Evolutionary conservation across 2,329 filamentous ascomycete genomes (phyloP), one percentile per base, ranked within the genome.

Genomic region (Mariannaea sp.): DNA sequence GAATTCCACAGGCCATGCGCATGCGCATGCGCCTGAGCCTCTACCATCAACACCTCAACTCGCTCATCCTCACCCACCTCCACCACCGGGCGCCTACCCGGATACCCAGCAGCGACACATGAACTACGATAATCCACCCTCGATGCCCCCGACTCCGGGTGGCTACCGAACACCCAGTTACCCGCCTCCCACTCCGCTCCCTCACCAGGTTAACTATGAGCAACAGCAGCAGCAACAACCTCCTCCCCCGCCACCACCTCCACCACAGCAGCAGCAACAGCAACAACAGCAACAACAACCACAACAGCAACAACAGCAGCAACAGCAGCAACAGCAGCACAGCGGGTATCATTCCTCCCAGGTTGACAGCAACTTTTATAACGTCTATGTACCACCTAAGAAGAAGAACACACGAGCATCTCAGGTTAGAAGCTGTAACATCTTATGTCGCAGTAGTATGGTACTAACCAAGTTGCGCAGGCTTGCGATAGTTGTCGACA

Each of bases 401-500:
- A 79, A 83, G 65, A 86, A 86, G 72, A 82, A 83, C n/a, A 84
- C 84, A 45, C 76, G 84, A 62, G 84, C 84, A 24, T 85, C 84
- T 7, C 84, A 87, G 78, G 83, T 85, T 54, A 32, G 53, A 41
- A 41, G 16, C 7, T 16, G 14, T 17, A 22, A 17, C 14, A 24
- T 26, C 14, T 7, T 14, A 14, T 5, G 13, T 40, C 4, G 6
- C n/a, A n/a, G 26, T 3, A 39, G 48, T 32, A 30, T n/a, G 40
- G 14, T 24, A 27, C 56, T 65, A 55, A 67, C 53, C 14, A 13
- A 12, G n/a, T 39, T 14, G 13, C 26, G 36, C 64, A 96, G 87
- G 94, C 94, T 30, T 99, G 94, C 72, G 92, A 96, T 67, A 90
- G 88, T 71, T 96, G 92, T 73, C 86, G 92, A 53, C 83, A 89